phyloP scores from a whole-genome alignment of 441 rosid genomes.

The Isatis lusitanica region DNA sequence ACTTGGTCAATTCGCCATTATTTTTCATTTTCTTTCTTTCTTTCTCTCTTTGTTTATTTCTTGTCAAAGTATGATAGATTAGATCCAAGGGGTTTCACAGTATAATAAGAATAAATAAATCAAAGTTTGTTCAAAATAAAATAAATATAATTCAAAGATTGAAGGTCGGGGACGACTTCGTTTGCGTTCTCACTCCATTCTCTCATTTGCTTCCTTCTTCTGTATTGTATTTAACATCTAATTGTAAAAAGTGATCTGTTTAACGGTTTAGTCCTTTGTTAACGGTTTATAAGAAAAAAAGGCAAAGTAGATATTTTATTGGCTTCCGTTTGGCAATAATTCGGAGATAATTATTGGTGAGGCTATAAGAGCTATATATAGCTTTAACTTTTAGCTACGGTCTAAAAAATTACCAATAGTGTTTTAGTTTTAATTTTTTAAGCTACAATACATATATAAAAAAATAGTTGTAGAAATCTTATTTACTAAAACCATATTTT shows the following conservation, averaged over 20 bases:
- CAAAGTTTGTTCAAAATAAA: too few relatives aligned
- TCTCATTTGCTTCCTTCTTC: background rate
- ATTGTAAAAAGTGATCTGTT: background rate
- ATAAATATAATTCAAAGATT: background rate
- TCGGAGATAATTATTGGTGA: too few relatives aligned
- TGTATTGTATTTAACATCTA: background rate
- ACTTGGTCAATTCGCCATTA: slow-evolving; percentile 23
- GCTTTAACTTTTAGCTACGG: too few relatives aligned
- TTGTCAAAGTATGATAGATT: slow-evolving; percentile 21
- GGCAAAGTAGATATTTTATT: background rate
- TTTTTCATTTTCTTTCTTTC: background rate
- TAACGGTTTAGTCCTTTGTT: background rate
- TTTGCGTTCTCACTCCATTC: background rate
- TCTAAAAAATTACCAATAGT: too few relatives aligned
- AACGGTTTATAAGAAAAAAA: background rate
- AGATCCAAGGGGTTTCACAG: background rate
- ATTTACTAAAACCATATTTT: too few relatives aligned
- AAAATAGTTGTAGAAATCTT: too few relatives aligned
- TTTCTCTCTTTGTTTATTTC: background rate
- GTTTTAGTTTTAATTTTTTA: too few relatives aligned
- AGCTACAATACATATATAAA: too few relatives aligned
- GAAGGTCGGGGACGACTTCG: background rate
- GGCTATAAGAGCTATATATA: too few relatives aligned
- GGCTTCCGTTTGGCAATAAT: background rate
- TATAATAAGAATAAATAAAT: too few relatives aligned